Evolutionary conservation across 371 early-diverging fungal genomes (phyloP).

Genomic region (Aphelidium insulamus): DNA sequence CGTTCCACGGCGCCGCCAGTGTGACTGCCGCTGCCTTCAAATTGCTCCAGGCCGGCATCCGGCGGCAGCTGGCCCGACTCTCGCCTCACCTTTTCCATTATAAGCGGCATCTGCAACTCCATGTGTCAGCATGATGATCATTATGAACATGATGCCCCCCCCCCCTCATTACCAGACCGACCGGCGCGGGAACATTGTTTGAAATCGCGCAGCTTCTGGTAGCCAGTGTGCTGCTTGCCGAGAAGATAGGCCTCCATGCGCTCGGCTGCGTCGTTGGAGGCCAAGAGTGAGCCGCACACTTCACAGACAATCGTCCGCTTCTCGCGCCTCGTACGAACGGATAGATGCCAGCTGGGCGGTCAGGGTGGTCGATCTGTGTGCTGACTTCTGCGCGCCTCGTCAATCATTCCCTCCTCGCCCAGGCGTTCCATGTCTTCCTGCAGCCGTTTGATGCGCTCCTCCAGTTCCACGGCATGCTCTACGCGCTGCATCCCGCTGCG

Average conservation of each 20-base stretch:
- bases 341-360: conserved; percentile 22
- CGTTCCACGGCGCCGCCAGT: too few relatives aligned
- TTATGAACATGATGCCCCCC: too few relatives aligned
- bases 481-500: conserved; percentile 67
- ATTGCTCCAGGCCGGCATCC: too few relatives aligned
- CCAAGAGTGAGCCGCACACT: conserved; percentile 72
- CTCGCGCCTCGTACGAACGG: conserved; percentile 14
- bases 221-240: conserved; percentile 78
- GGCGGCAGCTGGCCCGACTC: too few relatives aligned
- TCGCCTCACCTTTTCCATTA: too few relatives aligned
- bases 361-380: conserved; percentile 33
- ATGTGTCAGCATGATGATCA: too few relatives aligned
- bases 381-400: conserved; percentile 44
- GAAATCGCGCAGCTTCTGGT: conserved; percentile 53
- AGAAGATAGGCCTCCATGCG: conserved; percentile 63
- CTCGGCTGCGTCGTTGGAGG: conserved; percentile 55
- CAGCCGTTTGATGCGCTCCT: conserved; percentile 51
- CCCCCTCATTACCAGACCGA: too few relatives aligned
- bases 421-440: conserved; percentile 42
- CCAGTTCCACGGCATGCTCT: conserved; percentile 56
- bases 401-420: conserved; percentile 54
- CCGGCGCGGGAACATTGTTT: too few relatives aligned
- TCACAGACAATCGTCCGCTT: conserved; percentile 67
- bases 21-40: too few relatives aligned
- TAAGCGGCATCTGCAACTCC: too few relatives aligned